Percentiles rank a stretch among this genome's conserved stretches.
Conservation (phyloP, 1,284 basidiomycete genomes). For the Heterobasidion irregulare region DNA sequence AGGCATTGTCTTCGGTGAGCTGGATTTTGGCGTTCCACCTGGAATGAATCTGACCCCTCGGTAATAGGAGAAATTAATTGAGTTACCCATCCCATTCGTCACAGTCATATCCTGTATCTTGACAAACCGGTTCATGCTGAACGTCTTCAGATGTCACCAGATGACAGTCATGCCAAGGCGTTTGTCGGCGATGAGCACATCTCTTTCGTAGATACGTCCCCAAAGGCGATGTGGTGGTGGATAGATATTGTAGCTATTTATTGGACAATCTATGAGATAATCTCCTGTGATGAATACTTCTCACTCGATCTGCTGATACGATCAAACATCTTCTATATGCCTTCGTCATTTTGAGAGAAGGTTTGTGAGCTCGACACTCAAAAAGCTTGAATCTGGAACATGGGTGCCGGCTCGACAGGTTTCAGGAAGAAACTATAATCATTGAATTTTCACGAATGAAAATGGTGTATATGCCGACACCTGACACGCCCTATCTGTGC, state of each 20-base stretch:
- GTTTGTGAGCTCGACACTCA: constrained; percentile 7
- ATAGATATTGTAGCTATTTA: too few species aligned
- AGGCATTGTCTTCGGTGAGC: neutral
- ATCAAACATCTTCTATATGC: constrained; percentile 7
- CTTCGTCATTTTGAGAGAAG: constrained; percentile 4
- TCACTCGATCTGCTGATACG: constrained; percentile 5
- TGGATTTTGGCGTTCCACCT: neutral
- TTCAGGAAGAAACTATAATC: constrained; percentile 6
- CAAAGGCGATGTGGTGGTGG: too few species aligned
- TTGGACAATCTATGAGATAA: too few species aligned
- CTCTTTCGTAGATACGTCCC: neutral
- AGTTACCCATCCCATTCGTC: neutral
- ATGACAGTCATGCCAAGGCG: neutral
- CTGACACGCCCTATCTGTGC: constrained; percentile 11
- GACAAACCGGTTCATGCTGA: neutral
- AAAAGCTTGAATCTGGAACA: constrained; percentile 9
- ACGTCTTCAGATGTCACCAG: neutral
- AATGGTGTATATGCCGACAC: neutral
- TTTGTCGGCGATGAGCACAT: neutral
- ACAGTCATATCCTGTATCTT: neutral
- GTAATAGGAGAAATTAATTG: neutral
- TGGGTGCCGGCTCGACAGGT: constrained; percentile 5
- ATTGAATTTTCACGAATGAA: neutral
- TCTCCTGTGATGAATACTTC: too few species aligned
- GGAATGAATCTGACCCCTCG: neutral